A percentile compares a stretch with the other conserved stretches of the same genome.
phyloP scores from a whole-genome alignment of 2,329 filamentous ascomycete species.

The Cucurbitaria berberidis region DNA sequence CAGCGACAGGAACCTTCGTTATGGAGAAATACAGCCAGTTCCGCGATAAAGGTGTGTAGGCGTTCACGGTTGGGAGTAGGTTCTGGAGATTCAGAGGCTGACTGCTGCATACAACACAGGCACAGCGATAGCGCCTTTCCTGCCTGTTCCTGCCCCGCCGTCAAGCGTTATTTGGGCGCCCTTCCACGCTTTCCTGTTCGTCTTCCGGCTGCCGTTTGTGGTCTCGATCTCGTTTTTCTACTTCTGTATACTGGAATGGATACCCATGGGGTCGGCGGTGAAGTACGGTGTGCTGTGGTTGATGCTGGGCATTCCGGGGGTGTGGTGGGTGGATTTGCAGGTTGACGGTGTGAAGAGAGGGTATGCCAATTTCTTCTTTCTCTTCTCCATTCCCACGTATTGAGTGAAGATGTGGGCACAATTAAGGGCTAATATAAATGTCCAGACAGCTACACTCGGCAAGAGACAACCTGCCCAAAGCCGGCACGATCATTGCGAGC shows the following conservation, averaged over 20 bases:
- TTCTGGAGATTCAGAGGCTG: conserved; percentile 9
- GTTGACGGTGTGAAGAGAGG: conserved; percentile 96
- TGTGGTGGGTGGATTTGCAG: conserved; percentile 99
- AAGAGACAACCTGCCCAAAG: conserved; percentile 72
- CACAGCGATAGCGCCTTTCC: conserved; percentile 94
- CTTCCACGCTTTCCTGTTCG: conserved; percentile 74
- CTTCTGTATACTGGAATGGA: conserved; percentile 81
- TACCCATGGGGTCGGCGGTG: conserved; percentile 71
- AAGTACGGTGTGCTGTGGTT: conserved; percentile 89
- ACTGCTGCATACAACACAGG: conserved; percentile 61
- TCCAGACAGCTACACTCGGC: conserved; percentile 27
- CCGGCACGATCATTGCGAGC: conserved; percentile 82
- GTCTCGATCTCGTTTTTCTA: conserved; percentile 71
- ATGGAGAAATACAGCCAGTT: conserved; percentile 98
- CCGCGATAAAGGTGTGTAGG: conserved; percentile 75
- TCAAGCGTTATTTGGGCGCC: conserved; percentile 66
- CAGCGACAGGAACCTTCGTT: conserved; percentile 1
- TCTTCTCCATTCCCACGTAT: neutral
- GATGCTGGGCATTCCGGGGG: conserved; percentile 84
- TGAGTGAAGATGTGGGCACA: neutral
- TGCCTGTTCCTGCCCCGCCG: conserved; percentile 74
- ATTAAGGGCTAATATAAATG: neutral
- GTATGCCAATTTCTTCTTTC: conserved; percentile 51
- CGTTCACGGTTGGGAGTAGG: neutral
- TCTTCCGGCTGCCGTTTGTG: conserved; percentile 80